Base-by-base conservation (phyloP, 2,329 filamentous ascomycete genomes). In the Epichloe brachyelytri region DNA sequence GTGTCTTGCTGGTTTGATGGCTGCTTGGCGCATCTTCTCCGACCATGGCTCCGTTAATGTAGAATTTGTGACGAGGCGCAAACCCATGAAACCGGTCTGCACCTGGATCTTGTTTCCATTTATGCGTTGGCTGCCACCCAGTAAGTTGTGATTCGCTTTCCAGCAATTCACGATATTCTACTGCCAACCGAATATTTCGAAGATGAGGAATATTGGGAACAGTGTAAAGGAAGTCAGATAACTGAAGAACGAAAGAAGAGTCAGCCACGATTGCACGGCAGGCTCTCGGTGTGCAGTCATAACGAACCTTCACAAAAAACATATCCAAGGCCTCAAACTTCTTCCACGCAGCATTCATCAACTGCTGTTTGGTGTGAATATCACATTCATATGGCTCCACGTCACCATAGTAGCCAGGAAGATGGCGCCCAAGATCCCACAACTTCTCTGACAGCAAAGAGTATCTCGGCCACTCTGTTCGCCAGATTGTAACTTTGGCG, bases 271-370 rank as follows among this genome's bases (percentile, higher is more conserved):
- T 58, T 58, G 53, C 33, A 37, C 19, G 34, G 51, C 26, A 39
- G 33, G 36, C 30, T 36, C 14, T 12, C 5, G 37, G 37, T 19
- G 12, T 43, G 22, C 10, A 41, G 15, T 30, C 14, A 26, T 5
- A 19, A 40, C 49, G 55, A 65, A 83, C 79, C 71, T 82, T 83
- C 55, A 85, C 76, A 58, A 84, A 83, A 62, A 84, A 85, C 72
- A 83, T 73, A 57, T 83, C 76, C 60, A 77, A 75, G 17, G 72
- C 71, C 53, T 72, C 64, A 62, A 83, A 82, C 57, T 70, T 71
- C 51, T 76, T 69, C 65, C 71, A 72, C 14, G 77, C 75, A 43
- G 75, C 72, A 30, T 65, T 61, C 46, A 71, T 73, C 37, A 80
- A 70, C 51, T 65, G 65, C 55, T 76, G 69, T 38, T 70, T 69